A percentile compares a stretch with the other conserved stretches of the same genome.
Evolutionary conservation across 192 early-diverging fungal genomes (phyloP).

Genomic region (Backusella sp.): DNA sequence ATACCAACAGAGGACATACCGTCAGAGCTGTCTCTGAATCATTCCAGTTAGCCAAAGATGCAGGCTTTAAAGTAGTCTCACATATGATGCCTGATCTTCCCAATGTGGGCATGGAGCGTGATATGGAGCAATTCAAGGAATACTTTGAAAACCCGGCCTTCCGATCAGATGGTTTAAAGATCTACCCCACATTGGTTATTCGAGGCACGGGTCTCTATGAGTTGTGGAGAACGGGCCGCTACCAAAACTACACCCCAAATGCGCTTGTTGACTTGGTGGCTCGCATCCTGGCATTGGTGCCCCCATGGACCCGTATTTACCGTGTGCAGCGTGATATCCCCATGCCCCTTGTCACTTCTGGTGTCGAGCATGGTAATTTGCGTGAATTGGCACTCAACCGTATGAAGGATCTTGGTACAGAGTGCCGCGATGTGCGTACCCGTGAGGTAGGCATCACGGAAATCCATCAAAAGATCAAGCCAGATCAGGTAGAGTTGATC

Average conservation of each 20-base stretch:
- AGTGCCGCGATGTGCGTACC: slow-evolving; percentile 96
- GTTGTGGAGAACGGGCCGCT: slow-evolving; percentile 96
- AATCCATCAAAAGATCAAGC: slow-evolving; percentile 93
- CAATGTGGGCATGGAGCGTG: slow-evolving; percentile 99
- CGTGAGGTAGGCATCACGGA: slow-evolving; percentile 98
- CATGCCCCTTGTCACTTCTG: slow-evolving; percentile 98
- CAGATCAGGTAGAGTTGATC: slow-evolving; percentile 94
- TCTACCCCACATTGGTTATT: slow-evolving; percentile 98
- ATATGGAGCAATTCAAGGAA: slow-evolving; percentile 98
- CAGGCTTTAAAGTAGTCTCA: slow-evolving; percentile 97
- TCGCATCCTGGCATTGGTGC: slow-evolving; percentile 91
- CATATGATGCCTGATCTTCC: slow-evolving; percentile 99
- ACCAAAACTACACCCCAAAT: slow-evolving; percentile 97
- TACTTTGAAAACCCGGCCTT: slow-evolving; percentile 99
- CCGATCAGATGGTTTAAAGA: slow-evolving; percentile 95
- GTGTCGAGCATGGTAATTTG: slow-evolving; percentile 98
- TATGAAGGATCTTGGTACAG: slow-evolving; percentile 95
- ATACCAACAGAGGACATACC: slow-evolving; percentile 98
- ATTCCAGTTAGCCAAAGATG: slow-evolving; percentile 97
- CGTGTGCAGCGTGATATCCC: slow-evolving; percentile 99
- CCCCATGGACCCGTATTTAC: slow-evolving; percentile 99
- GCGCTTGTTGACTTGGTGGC: slow-evolving; percentile 96
- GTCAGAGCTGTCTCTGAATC: slow-evolving; percentile 97
- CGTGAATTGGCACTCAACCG: slow-evolving; percentile 92
- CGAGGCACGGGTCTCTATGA: slow-evolving; percentile 98